Evolutionary conservation across 257 asterid species (phyloP), one percentile per base, ranked within the genome.

Genomic region (Gentiana straminea): DNA sequence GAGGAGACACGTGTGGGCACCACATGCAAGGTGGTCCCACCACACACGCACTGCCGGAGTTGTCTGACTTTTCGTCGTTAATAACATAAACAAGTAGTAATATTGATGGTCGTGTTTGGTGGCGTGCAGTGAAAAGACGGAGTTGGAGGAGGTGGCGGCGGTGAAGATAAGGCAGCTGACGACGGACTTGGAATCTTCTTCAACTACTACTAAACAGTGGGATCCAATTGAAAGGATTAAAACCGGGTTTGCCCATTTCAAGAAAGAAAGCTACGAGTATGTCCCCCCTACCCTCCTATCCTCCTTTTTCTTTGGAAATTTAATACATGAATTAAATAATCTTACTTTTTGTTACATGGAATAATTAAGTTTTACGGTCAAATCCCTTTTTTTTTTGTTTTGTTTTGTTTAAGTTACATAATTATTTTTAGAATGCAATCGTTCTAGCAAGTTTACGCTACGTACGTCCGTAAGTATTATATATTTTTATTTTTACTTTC

Each of bases 111-210:
- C 24, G 24, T 24, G 24, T 24, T 24, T 24, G 24, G 24, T 24
- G 24, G 24, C 24, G 24, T 62, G 73, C 73, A 85, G 94, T 34
- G 89, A 78, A 66, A 89, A 83, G 55, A 71, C 68, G 41, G 86
- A 76, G 67, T 72, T 89, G 64, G 79, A 70, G 69, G 77, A 68
- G 13, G 86, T 72, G 4, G 97, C 97, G 24, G 86, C 91, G 4
- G 79, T 74, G n/a, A 89, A 78, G 74, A 76, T 89, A 56, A 74
- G 63, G 73, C 80, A 75, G 63, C 50, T 89, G 73, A 89, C 89
- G 70, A 85, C 72, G 44, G 97, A 86, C 56, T 38, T 89, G 51
- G 79, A 62, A 34, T 81, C 73, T 2, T 45, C 55, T 11, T 81
- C 73, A 1, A 43, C 55, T 11, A 54, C 63, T 7, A 70, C 49